Evolutionary conservation across 169 alveolate genomes (phyloP).

Genomic region (Plasmodium falciparum): DNA sequence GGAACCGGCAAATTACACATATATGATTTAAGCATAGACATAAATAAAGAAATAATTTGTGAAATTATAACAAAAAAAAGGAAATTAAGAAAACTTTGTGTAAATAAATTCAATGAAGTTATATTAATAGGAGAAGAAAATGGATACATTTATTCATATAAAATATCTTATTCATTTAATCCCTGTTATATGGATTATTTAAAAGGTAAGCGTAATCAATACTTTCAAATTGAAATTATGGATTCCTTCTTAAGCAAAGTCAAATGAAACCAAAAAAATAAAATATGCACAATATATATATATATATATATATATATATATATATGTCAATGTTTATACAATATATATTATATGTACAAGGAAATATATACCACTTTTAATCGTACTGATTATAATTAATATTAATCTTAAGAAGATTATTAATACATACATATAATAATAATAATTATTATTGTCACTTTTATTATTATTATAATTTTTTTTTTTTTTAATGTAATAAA

Average conservation of each 20-base stretch:
- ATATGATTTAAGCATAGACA: slow-evolving; percentile 51
- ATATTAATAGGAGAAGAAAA: slow-evolving; percentile 67
- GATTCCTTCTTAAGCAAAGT: slow-evolving; percentile 62
- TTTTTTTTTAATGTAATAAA: no score
- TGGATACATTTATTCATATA: slow-evolving; percentile 49
- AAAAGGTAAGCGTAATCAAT: slow-evolving; percentile 27
- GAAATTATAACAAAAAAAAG: slow-evolving; percentile 49
- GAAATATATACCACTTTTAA: no score
- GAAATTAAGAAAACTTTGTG: slow-evolving; percentile 42
- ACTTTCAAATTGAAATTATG: slow-evolving; percentile 58
- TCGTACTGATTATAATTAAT: no score
- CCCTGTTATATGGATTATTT: slow-evolving; percentile 51
- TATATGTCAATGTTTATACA: not conserved
- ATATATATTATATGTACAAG: not conserved
- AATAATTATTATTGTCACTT: no score
- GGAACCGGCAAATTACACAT: slow-evolving; percentile 38
- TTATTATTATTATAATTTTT: no score
- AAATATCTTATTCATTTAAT: slow-evolving; percentile 53
- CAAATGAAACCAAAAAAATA: not conserved
- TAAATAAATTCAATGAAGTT: slow-evolving; percentile 47
- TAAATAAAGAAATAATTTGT: slow-evolving; percentile 42
- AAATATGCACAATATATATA: not conserved
- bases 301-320: not conserved
- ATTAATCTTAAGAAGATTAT: no score
- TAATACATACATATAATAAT: no score